Base-by-base conservation (phyloP, 768 basidiomycete genomes). In the Suillus paluster region DNA sequence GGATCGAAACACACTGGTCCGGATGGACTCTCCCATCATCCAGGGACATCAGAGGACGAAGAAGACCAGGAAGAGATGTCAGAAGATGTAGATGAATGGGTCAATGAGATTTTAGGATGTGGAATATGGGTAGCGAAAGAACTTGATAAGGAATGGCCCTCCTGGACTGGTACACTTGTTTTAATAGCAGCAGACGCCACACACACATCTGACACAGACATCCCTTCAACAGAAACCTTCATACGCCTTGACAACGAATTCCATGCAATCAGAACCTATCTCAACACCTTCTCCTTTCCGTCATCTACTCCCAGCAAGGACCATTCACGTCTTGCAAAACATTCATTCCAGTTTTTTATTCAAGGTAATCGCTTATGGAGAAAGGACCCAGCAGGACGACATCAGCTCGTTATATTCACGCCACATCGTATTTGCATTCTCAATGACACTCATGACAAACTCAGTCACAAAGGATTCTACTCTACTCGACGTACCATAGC, bases 21-120 rank as follows among this genome's bases (percentile, higher is more conserved):
- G 0, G 76, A 80, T 60, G 75, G 73, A 4, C 57, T 78, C 0
- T 79, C 73, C 0, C 56, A 72, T 17, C 44, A 69, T 30, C 2
- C 49, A 45, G 46, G 6, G 65, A 68, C 12, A n/a, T n/a, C n/a
- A n/a, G n/a, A n/a, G n/a, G 66, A 65, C 0, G 67, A 62, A 15
- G 68, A 74, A 33, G 55, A 39, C 5, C 33, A 54, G n/a, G n/a
- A n/a, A n/a, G n/a, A n/a, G n/a, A n/a, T n/a, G n/a, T n/a, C n/a
- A 1, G 44, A 60, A 2, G 58, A 50, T 0, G 50, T 73, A 14
- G 70, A 74, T 36, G 68, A 46, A 19, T 46, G 45, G 45, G 4
- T 46, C 3, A 25, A 57, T 57, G 56, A 57, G 39, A 36, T 57
- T 25, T 25, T 57, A 27, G 56, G 56, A 4, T 57, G 56, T 27